These are phyloP conservation scores for Sphagnum tenellum DNA, from an alignment of 225 moss, liverwort and hornwort species.

Conservation along the genomic window DNA sequence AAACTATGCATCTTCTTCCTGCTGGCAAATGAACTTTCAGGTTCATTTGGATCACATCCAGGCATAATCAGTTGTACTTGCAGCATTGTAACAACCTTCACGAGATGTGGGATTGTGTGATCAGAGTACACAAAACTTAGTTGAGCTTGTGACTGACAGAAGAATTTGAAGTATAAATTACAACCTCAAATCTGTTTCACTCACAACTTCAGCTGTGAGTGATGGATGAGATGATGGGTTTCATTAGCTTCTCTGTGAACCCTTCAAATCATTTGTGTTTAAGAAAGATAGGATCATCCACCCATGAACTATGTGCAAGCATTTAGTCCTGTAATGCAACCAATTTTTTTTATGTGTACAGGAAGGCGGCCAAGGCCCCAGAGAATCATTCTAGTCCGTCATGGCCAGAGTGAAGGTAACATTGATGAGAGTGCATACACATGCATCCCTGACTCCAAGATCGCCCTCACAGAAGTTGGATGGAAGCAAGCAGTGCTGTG, in stretches of 20 bases:
- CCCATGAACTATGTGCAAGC: no score
- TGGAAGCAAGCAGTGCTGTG: conserved; percentile 41
- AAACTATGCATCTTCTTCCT: no score
- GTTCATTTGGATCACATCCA: no score
- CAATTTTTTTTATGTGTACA: neutral
- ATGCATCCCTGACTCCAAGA: conserved; percentile 45
- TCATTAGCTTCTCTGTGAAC: neutral
- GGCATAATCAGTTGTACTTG: no score
- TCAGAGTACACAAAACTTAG: no score
- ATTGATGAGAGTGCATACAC: conserved; percentile 46
- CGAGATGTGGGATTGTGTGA: no score
- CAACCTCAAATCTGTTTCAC: neutral
- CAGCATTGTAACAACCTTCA: no score
- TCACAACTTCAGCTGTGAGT: neutral
- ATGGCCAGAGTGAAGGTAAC: conserved; percentile 51
- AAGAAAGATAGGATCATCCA: no score
- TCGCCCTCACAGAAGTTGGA: conserved; percentile 36
- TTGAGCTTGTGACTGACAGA: no score
- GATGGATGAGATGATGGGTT: neutral
- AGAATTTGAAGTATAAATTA: neutral
- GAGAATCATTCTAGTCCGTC: conserved; percentile 43
- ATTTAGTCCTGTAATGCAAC: neutral
- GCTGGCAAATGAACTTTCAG: no score
- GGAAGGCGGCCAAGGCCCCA: conserved; percentile 15
- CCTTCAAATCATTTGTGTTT: neutral